Evolutionary conservation across 208 protist genomes (phyloP), one percentile per base, ranked within the genome.

Genomic region (Blastocrithidia nonstop): DNA sequence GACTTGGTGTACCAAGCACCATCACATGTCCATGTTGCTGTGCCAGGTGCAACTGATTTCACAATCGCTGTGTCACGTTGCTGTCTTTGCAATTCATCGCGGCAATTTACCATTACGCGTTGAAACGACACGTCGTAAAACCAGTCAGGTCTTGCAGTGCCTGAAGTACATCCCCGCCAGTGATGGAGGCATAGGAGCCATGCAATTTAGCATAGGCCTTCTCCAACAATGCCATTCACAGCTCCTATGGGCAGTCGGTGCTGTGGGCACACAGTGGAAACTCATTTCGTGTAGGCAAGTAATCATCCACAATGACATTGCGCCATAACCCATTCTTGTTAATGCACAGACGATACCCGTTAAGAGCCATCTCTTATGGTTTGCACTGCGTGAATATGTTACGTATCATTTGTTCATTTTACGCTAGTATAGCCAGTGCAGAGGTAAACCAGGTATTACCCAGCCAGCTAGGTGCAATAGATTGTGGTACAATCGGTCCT

Each of bases 141-240:
- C 76, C 76, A 25, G 65, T 72, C 33, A 79, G 61, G 53, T 88
- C 74, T 4, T 55, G 39, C n/a, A 91, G 45, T 0, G 68, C 77
- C 35, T 83, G 55, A 25, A 72, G 50, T 13, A 64, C 50, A 31
- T 83, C 69, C 31, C 73, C 82, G 26, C 59, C 68, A 19, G 55
- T 62, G 50, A 91, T 71, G 22, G 65, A 49, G 7, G 71, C 65
- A 56, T 84, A 91, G 17, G 64, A 76, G 38, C 84, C 84, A 50
- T 83, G 54, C 21, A 80, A 22, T 58, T 90, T 89, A 11, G 81
- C 81, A 59, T 93, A 90, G 8, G 76, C 83, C 61, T 93, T 93
- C 45, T 93, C 57, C 17, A 87, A 43, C 23, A 93, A 50, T 11
- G 70, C 59, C 0, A 63, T 40, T 80, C 84, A 93, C 49, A 88